A percentile compares a stretch with the other conserved stretches of the same genome.
Conservation (phyloP, 2,329 filamentous ascomycete genomes). For the Fusarium tanahbumbuense region DNA sequence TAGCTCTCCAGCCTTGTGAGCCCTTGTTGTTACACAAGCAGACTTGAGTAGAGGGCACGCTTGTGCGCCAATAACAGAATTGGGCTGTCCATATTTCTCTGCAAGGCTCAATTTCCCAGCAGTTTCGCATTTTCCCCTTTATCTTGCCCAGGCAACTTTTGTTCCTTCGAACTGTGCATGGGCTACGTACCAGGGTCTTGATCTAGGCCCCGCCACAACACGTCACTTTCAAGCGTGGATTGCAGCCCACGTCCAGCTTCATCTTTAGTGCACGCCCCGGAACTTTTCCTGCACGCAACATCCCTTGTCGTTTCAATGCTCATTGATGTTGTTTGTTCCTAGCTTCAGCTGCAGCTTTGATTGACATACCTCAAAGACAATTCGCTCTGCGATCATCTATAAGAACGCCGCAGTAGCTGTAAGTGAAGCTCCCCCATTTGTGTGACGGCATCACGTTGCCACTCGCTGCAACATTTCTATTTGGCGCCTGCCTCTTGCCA, state of each 20-base stretch:
- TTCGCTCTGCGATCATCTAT: slow-evolving; percentile 14
- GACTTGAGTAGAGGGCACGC: not conserved
- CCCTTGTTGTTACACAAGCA: slow-evolving; percentile 3
- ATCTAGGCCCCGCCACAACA: slow-evolving; percentile 46
- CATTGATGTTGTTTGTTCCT: slow-evolving; percentile 13
- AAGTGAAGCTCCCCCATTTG: slow-evolving; percentile 27
- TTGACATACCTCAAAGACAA: slow-evolving; percentile 34
- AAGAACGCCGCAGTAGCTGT: slow-evolving; percentile 36
- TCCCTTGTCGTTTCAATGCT: slow-evolving; percentile 35
- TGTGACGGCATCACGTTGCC: slow-evolving; percentile 18
- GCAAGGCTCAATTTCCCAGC: not conserved
- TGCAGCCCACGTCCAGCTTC: slow-evolving; percentile 44
- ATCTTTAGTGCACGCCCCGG: slow-evolving; percentile 33
- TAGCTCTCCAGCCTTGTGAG: not conserved
- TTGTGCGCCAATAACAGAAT: not conserved
- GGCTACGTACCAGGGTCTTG: slow-evolving; percentile 33
- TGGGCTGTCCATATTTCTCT: not conserved
- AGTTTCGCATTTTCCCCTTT: slow-evolving; percentile 9
- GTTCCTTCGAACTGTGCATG: slow-evolving; percentile 29
- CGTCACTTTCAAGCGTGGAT: slow-evolving; percentile 46
- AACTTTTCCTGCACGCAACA: slow-evolving; percentile 35
- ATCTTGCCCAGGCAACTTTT: slow-evolving; percentile 8
- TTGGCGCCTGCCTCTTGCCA: not conserved
- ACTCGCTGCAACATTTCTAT: slow-evolving; percentile 6
- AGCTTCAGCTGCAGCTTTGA: slow-evolving; percentile 25